A percentile compares a stretch with the other conserved stretches of the same genome.
phyloP scores from a whole-genome alignment of 208 protist species.

The Trypanosoma platydactyli region DNA sequence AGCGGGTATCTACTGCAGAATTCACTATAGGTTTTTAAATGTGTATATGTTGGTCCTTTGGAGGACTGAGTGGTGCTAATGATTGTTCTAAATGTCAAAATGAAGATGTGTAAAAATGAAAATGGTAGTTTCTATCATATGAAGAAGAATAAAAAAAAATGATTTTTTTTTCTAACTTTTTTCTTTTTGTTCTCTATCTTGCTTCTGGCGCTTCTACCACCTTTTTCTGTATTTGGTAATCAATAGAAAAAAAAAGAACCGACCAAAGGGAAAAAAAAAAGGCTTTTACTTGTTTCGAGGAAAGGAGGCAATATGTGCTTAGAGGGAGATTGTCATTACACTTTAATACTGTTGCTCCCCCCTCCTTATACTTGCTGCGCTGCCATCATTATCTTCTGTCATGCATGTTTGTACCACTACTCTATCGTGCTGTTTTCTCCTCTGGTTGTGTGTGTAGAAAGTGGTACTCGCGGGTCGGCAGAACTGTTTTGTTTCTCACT shows the following conservation, averaged over 20 bases:
- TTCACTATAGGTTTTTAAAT: not conserved
- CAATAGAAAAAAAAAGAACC: not conserved
- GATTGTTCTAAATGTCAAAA: not conserved
- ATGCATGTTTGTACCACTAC: too few relatives aligned
- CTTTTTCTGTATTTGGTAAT: not conserved
- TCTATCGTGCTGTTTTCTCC: too few relatives aligned
- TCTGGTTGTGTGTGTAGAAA: too few relatives aligned
- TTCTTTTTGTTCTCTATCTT: slow-evolving; percentile 2
- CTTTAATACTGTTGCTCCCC: too few relatives aligned
- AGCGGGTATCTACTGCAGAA: not conserved
- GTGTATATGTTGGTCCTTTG: slow-evolving; percentile 1
- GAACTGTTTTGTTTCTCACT: too few relatives aligned
- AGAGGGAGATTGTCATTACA: too few relatives aligned
- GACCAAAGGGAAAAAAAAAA: not conserved
- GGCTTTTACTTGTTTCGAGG: too few relatives aligned
- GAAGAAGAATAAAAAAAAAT: not conserved
- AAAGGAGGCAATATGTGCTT: too few relatives aligned
- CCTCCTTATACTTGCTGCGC: too few relatives aligned
- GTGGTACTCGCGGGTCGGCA: too few relatives aligned
- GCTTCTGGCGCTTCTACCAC: not conserved
- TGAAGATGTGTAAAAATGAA: not conserved
- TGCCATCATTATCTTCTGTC: too few relatives aligned
- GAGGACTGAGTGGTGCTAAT: not conserved
- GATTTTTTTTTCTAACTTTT: slow-evolving; percentile 21
- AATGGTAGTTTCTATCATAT: not conserved